A percentile compares a stretch with the other conserved stretches of the same genome.
Evolutionary conservation across 1,284 basidiomycete genomes (phyloP).

Genomic region (Papiliotrema terrestris): DNA sequence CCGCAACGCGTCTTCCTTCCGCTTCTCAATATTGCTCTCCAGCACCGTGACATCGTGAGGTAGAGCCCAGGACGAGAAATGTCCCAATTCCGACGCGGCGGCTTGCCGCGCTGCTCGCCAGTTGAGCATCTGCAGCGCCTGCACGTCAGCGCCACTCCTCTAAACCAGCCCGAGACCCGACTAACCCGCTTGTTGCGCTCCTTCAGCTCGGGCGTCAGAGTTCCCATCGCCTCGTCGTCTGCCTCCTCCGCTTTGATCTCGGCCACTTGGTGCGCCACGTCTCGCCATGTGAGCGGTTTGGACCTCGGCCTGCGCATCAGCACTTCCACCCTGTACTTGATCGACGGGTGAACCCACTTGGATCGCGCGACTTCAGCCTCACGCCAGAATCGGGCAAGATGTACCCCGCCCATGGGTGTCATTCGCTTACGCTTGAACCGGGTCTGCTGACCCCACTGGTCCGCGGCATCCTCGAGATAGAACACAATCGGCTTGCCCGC

Average conservation of each 20-base stretch:
- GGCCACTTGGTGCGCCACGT: conserved; percentile 11
- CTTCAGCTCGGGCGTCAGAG: neutral
- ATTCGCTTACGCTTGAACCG: too few relatives aligned
- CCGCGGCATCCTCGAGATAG: too few relatives aligned
- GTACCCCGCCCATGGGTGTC: too few relatives aligned
- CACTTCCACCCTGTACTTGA: too few relatives aligned
- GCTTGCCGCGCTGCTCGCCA: conserved; percentile 40
- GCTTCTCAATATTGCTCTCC: neutral
- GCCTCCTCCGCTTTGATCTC: conserved; percentile 35
- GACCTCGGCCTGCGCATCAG: too few relatives aligned
- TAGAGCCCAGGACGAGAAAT: conserved; percentile 18
- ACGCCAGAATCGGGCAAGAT: too few relatives aligned
- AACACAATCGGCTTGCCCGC: too few relatives aligned
- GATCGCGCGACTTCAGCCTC: too few relatives aligned
- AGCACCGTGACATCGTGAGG: conserved; percentile 21
- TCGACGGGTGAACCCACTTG: too few relatives aligned
- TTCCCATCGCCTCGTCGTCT: conserved; percentile 16
- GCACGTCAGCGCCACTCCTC: neutral
- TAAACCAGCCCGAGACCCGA: neutral
- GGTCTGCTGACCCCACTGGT: too few relatives aligned
- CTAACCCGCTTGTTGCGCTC: neutral
- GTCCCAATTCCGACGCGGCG: conserved; percentile 25
- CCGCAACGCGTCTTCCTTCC: conserved; percentile 4
- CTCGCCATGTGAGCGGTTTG: too few relatives aligned
- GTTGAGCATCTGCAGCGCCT: conserved; percentile 29